Conservation (phyloP, 164 flowering plant species). For the Magnolia officinalis region DNA sequence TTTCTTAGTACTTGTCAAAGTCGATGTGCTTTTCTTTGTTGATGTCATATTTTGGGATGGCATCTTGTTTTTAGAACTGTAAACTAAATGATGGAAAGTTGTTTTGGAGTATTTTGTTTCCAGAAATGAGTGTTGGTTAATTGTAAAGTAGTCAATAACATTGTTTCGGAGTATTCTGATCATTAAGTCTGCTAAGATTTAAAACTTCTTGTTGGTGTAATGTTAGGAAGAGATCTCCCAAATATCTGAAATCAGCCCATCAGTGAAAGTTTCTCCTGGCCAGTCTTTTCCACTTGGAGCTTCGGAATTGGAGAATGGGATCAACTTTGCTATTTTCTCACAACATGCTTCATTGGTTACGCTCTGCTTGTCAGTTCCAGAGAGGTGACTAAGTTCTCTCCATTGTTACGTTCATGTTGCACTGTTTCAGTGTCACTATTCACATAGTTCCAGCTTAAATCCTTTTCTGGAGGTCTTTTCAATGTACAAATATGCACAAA, state of each 20-base stretch:
- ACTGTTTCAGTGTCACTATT: background rate
- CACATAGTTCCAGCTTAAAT: background rate
- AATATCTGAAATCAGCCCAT: conserved; percentile 26
- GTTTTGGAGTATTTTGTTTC: background rate
- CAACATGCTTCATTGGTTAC: conserved; percentile 82
- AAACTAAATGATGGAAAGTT: background rate
- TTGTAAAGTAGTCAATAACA: background rate
- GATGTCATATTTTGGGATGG: background rate
- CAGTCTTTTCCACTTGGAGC: conserved; percentile 83
- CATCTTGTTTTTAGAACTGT: background rate
- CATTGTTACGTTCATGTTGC: background rate
- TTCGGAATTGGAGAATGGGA: conserved; percentile 71
- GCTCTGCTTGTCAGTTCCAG: conserved; percentile 64
- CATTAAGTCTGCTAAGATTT: background rate
- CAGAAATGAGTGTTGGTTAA: no score
- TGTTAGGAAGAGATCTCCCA: conserved; percentile 44
- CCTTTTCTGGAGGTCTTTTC: background rate
- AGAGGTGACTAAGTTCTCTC: conserved; percentile 34
- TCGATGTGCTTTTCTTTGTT: background rate
- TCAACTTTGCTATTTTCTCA: conserved; percentile 85
- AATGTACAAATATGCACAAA: background rate
- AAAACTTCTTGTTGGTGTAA: background rate
- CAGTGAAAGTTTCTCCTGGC: conserved; percentile 57
- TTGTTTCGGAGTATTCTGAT: background rate
- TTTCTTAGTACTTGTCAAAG: background rate